phyloP scores from a whole-genome alignment of 371 early-diverging fungal species.

The Zychaea mexicana region DNA sequence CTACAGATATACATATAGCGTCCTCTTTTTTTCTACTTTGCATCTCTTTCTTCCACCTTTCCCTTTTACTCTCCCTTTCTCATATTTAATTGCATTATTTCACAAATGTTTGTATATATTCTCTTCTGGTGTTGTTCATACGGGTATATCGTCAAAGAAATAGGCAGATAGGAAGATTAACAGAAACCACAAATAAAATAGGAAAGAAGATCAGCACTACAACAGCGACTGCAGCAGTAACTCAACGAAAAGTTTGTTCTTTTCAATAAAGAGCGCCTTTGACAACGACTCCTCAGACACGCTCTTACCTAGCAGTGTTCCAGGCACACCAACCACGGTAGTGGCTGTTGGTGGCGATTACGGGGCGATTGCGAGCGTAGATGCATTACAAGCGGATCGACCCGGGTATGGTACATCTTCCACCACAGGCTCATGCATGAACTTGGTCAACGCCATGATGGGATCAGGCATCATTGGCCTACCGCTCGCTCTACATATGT shows the following conservation, averaged over 20 bases:
- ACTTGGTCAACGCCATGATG: constrained; percentile 60
- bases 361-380: not conserved
- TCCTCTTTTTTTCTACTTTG: too few species aligned
- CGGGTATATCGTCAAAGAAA: too few species aligned
- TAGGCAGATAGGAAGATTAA: too few species aligned
- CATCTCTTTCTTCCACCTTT: too few species aligned
- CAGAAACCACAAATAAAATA: not conserved
- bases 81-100: too few species aligned
- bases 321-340: not conserved
- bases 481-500: constrained; percentile 49
- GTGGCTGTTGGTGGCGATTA: not conserved
- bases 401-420: constrained; percentile 21
- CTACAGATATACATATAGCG: too few species aligned
- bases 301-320: not conserved
- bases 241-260: not conserved
- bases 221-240: not conserved
- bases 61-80: too few species aligned
- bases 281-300: not conserved
- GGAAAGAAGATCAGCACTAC: not conserved
- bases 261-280: not conserved
- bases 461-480: constrained; percentile 63
- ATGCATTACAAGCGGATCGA: constrained; percentile 13
- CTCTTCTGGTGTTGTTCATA: too few species aligned
- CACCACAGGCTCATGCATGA: constrained; percentile 26
- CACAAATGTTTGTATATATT: too few species aligned